Evolutionary conservation across 805 yeast species (phyloP), one percentile per base, ranked within the genome.

Genomic region (Ogataea angusta): DNA sequence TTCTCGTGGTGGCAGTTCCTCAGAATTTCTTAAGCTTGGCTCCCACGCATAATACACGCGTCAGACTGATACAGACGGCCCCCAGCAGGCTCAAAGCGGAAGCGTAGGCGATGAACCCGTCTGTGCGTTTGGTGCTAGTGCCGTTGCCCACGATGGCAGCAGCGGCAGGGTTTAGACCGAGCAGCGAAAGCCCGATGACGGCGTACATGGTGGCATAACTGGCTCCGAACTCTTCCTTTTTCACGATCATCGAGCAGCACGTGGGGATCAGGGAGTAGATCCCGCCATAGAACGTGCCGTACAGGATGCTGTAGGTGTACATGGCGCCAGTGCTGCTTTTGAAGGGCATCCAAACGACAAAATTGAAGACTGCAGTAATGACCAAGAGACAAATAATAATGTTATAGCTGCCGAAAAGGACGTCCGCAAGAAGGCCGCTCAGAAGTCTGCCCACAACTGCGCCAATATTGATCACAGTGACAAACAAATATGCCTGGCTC

Each of bases 271-370:
- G 57, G 2, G 84, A 72, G 33, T 32, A 64, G n/a, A 78, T 74
- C 18, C 82, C 71, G 3, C 83, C 76, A 27, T 75, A 67, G 48
- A 73, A 69, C 41, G 78, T 70, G 0, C 85, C 85, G 50, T 70
- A 72, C 4, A 69, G 30, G 0, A 67, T 72, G 4, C 80, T 60
- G 56, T 76, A 81, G 0, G 67, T 69, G 51, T 74, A 76, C 37
- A 80, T 49, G 0, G 68, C 70, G 2, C 52, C 57, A 17, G 57
- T 42, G 32, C 52, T 51, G 12, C 48, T 39, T 2, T 82, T 83
- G 45, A 76, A 72, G 2, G 87, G 86, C n/a, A 80, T 57, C 85
- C 85, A 80, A 10, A 81, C 48, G 0, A 66, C 66, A 24, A 80
- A 60, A 7, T 74, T 67, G 22, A 72, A 56, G 0, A 79, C n/a